Percentiles rank a stretch among this genome's conserved stretches.
Conservation (phyloP, 257 asterid genomes). For the Solanum tacnaense region DNA sequence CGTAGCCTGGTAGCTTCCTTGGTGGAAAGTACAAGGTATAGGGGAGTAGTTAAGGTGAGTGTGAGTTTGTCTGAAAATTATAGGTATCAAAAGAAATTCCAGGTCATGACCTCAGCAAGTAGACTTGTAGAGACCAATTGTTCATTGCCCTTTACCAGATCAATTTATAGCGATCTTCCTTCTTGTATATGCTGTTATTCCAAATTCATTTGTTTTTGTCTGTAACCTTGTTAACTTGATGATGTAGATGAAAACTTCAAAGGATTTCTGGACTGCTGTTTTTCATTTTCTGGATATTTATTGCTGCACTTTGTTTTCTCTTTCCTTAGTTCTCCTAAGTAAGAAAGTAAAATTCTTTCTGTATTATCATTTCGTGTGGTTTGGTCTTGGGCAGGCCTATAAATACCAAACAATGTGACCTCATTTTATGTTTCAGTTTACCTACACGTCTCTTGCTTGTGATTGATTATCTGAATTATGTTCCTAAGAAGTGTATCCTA, state of each 20-base stretch:
- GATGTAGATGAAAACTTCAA: background rate
- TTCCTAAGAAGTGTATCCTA: background rate
- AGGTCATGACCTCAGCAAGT: background rate
- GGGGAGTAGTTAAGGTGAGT: background rate
- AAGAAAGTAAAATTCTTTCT: background rate
- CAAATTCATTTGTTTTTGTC: background rate
- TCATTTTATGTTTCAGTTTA: background rate
- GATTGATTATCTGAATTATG: background rate
- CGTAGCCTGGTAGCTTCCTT: background rate
- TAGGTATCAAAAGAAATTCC: background rate
- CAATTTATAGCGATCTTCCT: background rate
- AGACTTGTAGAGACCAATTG: background rate
- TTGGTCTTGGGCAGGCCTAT: background rate
- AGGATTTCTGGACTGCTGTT: background rate
- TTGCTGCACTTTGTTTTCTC: background rate
- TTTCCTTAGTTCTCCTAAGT: background rate
- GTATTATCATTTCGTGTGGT: background rate
- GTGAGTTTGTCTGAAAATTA: background rate
- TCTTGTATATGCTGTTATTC: background rate
- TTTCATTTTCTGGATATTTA: background rate
- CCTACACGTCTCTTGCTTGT: background rate
- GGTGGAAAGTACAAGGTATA: background rate
- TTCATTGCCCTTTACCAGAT: background rate
- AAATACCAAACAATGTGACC: background rate
- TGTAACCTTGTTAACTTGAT: background rate